A percentile compares a stretch with the other conserved stretches of the same genome.
Conservation (phyloP, 495 filamentous ascomycete genomes). For the Acidomyces sp. region DNA sequence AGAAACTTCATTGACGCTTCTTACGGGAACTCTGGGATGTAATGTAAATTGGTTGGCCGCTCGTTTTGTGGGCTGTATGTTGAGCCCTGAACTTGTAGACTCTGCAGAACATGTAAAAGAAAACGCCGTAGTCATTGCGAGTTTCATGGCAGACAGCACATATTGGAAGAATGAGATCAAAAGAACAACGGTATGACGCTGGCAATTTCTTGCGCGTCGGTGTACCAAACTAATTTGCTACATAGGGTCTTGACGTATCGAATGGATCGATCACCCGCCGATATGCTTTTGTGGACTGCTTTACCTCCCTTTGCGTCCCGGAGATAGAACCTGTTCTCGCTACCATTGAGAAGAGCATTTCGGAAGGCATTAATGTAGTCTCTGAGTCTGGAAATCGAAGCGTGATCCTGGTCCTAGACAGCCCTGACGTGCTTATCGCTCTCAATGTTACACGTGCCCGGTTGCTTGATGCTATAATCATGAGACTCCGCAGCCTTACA, state of each 20-base stretch:
- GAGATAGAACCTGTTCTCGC: background rate
- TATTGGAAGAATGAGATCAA: constrained; percentile 50
- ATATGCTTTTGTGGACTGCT: constrained; percentile 62
- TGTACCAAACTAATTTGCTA: background rate
- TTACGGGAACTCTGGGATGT: constrained; percentile 44
- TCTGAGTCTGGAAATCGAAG: background rate
- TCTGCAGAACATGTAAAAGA: constrained; percentile 2
- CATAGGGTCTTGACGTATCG: constrained; percentile 56
- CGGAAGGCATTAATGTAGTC: background rate
- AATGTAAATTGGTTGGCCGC: constrained; percentile 30
- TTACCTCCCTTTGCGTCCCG: constrained; percentile 28
- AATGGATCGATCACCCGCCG: constrained; percentile 40
- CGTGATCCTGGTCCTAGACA: constrained; percentile 36
- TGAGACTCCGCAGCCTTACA: constrained; percentile 2
- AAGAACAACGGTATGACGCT: constrained; percentile 14
- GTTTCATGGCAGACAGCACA: constrained; percentile 58
- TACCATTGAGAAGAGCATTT: constrained; percentile 1
- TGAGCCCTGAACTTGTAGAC: constrained; percentile 19
- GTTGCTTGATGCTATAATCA: background rate
- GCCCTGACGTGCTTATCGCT: constrained; percentile 37
- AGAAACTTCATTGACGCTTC: constrained; percentile 47
- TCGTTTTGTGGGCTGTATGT: constrained; percentile 41
- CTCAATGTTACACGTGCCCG: constrained; percentile 9
- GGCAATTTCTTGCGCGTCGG: background rate
- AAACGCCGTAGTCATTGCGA: constrained; percentile 54